These are phyloP conservation scores for Aureobasidium namibiae DNA, from an alignment of 2,329 filamentous ascomycete genomes.

Conservation along the genomic window DNA sequence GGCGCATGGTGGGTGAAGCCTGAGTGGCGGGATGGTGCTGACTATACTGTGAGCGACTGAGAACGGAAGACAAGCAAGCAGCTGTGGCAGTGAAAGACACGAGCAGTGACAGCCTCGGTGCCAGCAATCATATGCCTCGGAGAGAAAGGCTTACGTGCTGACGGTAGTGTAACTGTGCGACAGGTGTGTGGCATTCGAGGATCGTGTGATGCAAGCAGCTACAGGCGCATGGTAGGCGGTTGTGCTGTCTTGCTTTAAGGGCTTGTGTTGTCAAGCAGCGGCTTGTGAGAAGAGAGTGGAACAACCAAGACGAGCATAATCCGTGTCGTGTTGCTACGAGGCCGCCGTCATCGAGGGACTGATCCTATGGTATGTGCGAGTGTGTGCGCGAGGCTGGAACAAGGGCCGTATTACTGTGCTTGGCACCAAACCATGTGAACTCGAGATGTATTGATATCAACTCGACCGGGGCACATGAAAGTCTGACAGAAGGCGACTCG, in stretches of 20 bases:
- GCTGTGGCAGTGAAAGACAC: neutral
- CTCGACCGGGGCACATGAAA: neutral
- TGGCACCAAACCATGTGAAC: neutral
- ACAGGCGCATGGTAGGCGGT: neutral
- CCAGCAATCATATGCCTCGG: constrained; percentile 5
- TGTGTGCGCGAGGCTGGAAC: neutral
- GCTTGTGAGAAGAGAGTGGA: neutral
- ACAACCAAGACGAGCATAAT: constrained; percentile 8
- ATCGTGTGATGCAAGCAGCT: constrained; percentile 2
- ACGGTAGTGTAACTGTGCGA: constrained; percentile 5
- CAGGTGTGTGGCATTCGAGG: neutral
- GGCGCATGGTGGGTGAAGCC: constrained; percentile 8
- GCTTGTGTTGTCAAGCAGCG: neutral
- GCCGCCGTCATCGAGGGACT: neutral
- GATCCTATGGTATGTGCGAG: neutral
- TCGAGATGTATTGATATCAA: neutral
- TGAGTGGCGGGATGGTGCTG: neutral
- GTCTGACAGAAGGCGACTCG: neutral
- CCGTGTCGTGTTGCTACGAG: neutral
- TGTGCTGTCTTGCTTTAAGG: neutral
- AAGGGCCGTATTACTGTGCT: neutral
- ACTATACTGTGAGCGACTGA: neutral
- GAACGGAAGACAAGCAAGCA: neutral
- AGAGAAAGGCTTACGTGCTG: constrained; percentile 6
- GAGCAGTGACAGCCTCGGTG: neutral